Base-by-base conservation (phyloP, 139 green algal genomes). In the Dunaliella primolecta region DNA sequence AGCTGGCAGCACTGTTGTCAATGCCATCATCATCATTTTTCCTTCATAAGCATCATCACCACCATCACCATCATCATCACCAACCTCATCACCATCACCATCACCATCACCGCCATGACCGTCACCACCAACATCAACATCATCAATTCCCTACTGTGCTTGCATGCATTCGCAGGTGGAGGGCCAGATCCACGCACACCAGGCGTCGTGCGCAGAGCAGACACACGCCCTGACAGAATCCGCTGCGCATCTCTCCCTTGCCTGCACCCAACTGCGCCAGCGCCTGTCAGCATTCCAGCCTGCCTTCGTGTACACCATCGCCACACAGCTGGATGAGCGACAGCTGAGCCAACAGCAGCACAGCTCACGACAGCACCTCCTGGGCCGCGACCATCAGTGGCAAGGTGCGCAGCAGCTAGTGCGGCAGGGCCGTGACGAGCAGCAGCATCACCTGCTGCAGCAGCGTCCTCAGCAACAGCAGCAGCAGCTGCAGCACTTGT, bases 311-410 rank as follows among this genome's bases (percentile, higher is more conserved):
- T 29, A 80, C 33, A n/a, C 30, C 29, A 33, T 80, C 36, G 75
- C 75, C 75, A 80, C 24, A n/a, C 75, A 38, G 75, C 2, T 80
- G 75, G 75, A 80, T 80, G 29, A 80, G 75, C 75, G 7, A n/a
- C 75, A 80, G 71, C 71, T 31, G 75, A 11, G 7, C 29, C 30
- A 27, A 20, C 2, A 27, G 75, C 75, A 64, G 7, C 15, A 15
- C 46, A n/a, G n/a, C n/a, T n/a, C n/a, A n/a, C n/a, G n/a, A n/a
- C n/a, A n/a, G n/a, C n/a, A n/a, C n/a, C n/a, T n/a, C n/a, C n/a
- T n/a, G n/a, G n/a, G n/a, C n/a, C n/a, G n/a, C n/a, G n/a, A n/a
- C n/a, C n/a, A n/a, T n/a, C n/a, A n/a, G n/a, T n/a, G n/a, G n/a
- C n/a, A n/a, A n/a, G n/a, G n/a, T n/a, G n/a, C n/a, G n/a, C 46